Percentiles rank a stretch among this genome's conserved stretches.
Conservation (phyloP, 192 early-diverging fungal species). For the Fimicolochytrium jonesii region DNA sequence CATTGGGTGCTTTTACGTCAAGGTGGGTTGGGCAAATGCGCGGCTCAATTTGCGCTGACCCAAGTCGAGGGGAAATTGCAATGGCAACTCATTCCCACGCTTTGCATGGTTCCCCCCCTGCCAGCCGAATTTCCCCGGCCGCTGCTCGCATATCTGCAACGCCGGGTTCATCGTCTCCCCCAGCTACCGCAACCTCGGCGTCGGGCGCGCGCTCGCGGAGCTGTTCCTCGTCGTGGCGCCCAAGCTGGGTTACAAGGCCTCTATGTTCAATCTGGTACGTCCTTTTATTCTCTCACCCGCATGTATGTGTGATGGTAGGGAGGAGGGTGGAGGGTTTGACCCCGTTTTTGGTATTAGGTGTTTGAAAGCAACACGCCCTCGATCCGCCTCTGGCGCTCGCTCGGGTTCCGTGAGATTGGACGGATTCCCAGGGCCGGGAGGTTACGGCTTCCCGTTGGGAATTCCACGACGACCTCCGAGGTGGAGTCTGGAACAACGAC, state of each 20-base stretch:
- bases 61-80: too few relatives aligned
- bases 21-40: too few relatives aligned
- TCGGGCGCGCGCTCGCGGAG: slow-evolving; percentile 58
- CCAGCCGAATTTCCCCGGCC: slow-evolving; percentile 77
- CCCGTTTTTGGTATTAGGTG: too few relatives aligned
- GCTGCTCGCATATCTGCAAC: slow-evolving; percentile 68
- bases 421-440: slow-evolving; percentile 64
- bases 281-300: too few relatives aligned
- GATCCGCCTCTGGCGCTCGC: slow-evolving; percentile 54
- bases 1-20: slow-evolving; percentile 70
- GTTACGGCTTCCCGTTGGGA: slow-evolving; percentile 15
- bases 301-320: too few relatives aligned
- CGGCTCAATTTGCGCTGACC: too few relatives aligned
- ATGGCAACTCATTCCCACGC: too few relatives aligned
- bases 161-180: slow-evolving; percentile 65
- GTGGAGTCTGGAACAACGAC: too few relatives aligned
- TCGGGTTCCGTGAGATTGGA: slow-evolving; percentile 68
- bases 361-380: slow-evolving; percentile 68
- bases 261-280: slow-evolving; percentile 80
- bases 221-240: slow-evolving; percentile 62
- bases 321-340: too few relatives aligned
- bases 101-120: too few relatives aligned
- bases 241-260: slow-evolving; percentile 63
- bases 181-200: slow-evolving; percentile 45
- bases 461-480: too few relatives aligned